Percentiles rank a stretch among this genome's conserved stretches.
Conservation (phyloP, 2,329 filamentous ascomycete genomes). For the Pseudogymnoascus sp. region DNA sequence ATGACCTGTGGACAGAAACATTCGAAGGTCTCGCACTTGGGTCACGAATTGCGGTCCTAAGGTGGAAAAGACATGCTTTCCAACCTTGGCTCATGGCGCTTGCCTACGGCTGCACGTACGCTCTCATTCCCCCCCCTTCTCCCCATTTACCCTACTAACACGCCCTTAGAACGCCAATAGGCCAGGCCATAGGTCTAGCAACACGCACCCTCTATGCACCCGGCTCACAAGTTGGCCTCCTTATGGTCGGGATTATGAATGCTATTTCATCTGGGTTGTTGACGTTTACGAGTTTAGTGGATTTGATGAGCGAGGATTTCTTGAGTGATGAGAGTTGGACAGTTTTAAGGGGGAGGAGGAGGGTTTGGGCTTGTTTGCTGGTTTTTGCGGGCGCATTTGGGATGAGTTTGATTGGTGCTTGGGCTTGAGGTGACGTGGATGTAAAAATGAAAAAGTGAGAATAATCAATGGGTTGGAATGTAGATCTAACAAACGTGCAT, state of each 20-base stretch:
- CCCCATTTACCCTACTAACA: neutral
- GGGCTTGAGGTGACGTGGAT: slow-evolving; percentile 39
- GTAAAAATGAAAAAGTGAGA: neutral
- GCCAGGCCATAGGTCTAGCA: slow-evolving; percentile 70
- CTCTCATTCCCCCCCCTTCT: neutral
- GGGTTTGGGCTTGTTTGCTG: slow-evolving; percentile 54
- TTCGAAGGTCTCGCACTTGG: slow-evolving; percentile 60
- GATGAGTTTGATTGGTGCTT: slow-evolving; percentile 63
- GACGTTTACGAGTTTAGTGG: slow-evolving; percentile 72
- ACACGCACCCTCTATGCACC: slow-evolving; percentile 74
- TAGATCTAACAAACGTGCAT: neutral
- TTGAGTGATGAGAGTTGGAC: slow-evolving; percentile 64
- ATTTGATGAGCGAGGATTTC: slow-evolving; percentile 77
- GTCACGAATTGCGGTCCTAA: slow-evolving; percentile 56
- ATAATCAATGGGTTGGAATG: neutral
- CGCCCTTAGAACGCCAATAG: slow-evolving; percentile 62
- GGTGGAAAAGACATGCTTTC: neutral
- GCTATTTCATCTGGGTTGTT: slow-evolving; percentile 72
- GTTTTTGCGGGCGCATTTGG: slow-evolving; percentile 54
- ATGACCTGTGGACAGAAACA: slow-evolving; percentile 23
- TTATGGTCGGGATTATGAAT: slow-evolving; percentile 82
- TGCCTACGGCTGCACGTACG: slow-evolving; percentile 5
- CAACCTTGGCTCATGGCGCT: slow-evolving; percentile 14
- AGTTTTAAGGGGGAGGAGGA: slow-evolving; percentile 48
- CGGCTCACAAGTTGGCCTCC: slow-evolving; percentile 62